phyloP scores from a whole-genome alignment of 2,329 filamentous ascomycete genomes.

The Aspergillus sp. region DNA sequence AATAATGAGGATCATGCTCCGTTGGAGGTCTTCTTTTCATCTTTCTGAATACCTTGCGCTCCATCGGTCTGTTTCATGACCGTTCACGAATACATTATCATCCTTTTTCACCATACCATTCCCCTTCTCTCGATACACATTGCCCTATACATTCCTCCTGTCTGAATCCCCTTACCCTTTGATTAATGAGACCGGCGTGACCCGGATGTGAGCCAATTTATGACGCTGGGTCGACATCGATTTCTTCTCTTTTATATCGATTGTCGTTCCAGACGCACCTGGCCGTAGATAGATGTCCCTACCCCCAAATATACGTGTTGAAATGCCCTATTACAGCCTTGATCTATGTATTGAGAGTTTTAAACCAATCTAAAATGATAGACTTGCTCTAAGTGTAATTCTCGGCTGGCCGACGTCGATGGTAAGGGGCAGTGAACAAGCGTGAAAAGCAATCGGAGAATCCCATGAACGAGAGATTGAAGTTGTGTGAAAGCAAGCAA shows the following conservation, averaged over 20 bases:
- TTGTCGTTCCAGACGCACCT: slow-evolving; percentile 15
- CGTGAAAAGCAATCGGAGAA: background rate
- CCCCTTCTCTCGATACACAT: background rate
- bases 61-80: background rate
- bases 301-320: background rate
- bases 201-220: slow-evolving; percentile 17
- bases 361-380: background rate
- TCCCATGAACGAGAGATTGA: background rate
- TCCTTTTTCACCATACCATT: slow-evolving; percentile 7
- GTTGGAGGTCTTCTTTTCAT: slow-evolving; percentile 11
- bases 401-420: background rate
- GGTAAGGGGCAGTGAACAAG: background rate
- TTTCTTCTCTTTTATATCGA: slow-evolving; percentile 19
- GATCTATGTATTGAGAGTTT: background rate
- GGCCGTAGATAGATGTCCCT: slow-evolving; percentile 30
- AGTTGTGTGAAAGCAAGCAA: background rate
- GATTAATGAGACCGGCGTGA: slow-evolving; percentile 19
- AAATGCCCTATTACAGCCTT: background rate
- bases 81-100: background rate
- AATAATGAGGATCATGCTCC: background rate
- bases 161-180: background rate
- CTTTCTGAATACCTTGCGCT: background rate
- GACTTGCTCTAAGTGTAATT: background rate
- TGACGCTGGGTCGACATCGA: slow-evolving; percentile 1
- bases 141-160: background rate